A percentile compares a stretch with the other conserved stretches of the same genome.
These are phyloP conservation scores for Gloeostereum incarnatum DNA, from an alignment of 768 basidiomycete species.

Conservation along the genomic window DNA sequence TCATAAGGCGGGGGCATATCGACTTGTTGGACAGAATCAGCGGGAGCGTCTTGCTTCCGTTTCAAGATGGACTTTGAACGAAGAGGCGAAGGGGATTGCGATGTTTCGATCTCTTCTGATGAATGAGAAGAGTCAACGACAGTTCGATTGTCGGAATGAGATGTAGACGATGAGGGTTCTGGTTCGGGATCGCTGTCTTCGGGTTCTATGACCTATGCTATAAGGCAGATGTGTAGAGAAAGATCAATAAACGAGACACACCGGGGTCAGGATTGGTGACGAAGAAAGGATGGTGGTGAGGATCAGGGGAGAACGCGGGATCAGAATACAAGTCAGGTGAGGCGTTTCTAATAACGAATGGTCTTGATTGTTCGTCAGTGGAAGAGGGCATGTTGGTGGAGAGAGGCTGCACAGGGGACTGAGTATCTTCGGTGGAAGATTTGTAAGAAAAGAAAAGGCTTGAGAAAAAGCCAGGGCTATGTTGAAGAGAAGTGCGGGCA, in stretches of 20 bases:
- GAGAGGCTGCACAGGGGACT: background rate
- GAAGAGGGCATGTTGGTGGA: background rate
- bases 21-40: too few relatives aligned
- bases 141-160: background rate
- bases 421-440: background rate
- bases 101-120: background rate
- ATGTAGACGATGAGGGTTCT: background rate
- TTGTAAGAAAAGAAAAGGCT: background rate
- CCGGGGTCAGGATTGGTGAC: conserved; percentile 3
- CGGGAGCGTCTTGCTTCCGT: too few relatives aligned
- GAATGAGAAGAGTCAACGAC: background rate
- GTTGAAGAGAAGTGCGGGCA: too few relatives aligned
- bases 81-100: background rate
- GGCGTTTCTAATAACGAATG: conserved; percentile 4
- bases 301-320: conserved; percentile 54
- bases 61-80: too few relatives aligned
- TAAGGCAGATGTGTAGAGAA: conserved; percentile 1
- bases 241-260: background rate
- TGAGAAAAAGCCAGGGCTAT: conserved; percentile 5
- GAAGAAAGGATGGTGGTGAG: conserved; percentile 34
- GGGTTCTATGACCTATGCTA: background rate
- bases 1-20: too few relatives aligned
- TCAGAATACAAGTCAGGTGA: conserved; percentile 29
- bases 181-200: too few relatives aligned
- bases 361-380: background rate